Evolutionary conservation across 2,329 filamentous ascomycete genomes (phyloP).

Genomic region (Tolypocladium album): DNA sequence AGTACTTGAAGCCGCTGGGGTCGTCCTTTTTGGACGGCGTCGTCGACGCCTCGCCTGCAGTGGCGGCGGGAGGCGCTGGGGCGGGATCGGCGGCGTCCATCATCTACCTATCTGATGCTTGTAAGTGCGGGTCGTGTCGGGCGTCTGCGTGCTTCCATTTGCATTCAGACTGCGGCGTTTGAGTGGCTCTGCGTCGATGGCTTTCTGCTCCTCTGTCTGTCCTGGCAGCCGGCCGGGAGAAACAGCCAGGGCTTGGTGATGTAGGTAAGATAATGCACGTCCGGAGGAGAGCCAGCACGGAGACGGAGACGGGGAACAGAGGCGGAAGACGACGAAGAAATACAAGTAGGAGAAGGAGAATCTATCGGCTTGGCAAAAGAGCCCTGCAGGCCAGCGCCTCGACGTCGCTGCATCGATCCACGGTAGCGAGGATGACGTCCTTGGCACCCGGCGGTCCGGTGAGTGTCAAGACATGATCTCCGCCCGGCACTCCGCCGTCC

Average conservation of each 20-base stretch:
- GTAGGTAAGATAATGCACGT: background rate
- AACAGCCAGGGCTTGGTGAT: background rate
- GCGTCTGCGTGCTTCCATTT: background rate
- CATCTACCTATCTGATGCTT: background rate
- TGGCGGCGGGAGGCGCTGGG: background rate
- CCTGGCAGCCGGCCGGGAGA: background rate
- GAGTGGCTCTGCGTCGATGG: background rate
- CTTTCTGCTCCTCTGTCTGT: background rate
- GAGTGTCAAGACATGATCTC: too few species aligned
- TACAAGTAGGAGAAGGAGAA: background rate
- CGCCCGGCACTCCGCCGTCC: too few species aligned
- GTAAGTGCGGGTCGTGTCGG: background rate
- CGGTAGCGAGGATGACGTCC: background rate
- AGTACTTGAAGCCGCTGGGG: constrained; percentile 14
- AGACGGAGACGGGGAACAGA: too few species aligned
- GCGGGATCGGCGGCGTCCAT: background rate
- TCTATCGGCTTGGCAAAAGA: background rate
- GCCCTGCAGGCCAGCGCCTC: background rate
- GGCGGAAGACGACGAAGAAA: background rate
- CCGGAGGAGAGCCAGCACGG: background rate
- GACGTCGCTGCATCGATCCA: background rate
- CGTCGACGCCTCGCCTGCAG: background rate
- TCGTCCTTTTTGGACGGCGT: constrained; percentile 2
- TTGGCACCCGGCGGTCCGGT: background rate
- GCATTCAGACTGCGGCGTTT: background rate